Evolutionary conservation across 768 basidiomycete genomes (phyloP).

Genomic region (Suillus hirtellus): DNA sequence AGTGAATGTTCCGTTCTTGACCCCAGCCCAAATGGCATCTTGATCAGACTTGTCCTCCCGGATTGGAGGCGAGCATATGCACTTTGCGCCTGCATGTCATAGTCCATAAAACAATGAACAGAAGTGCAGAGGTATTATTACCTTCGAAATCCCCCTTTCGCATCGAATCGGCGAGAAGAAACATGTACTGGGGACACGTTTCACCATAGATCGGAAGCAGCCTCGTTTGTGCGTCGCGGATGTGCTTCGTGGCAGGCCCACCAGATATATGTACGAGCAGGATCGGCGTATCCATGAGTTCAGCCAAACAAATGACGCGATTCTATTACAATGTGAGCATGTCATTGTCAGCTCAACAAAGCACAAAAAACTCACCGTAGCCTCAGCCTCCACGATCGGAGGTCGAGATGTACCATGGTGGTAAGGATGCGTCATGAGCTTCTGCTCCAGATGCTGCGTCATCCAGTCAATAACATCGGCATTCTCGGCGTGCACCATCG

Average conservation of each 20-base stretch:
- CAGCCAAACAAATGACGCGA: constrained; percentile 18
- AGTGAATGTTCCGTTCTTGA: constrained; percentile 28
- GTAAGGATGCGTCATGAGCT: constrained; percentile 22
- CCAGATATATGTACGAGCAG: constrained; percentile 21
- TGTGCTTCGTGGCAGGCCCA: constrained; percentile 13
- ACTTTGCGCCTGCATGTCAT: constrained; percentile 16
- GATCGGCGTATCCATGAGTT: constrained; percentile 24
- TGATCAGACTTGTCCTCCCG: constrained; percentile 18
- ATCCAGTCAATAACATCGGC: constrained; percentile 23
- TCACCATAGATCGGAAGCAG: constrained; percentile 23
- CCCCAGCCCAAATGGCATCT: constrained; percentile 21
- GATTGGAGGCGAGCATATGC: constrained; percentile 20
- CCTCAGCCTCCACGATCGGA: constrained; percentile 21
- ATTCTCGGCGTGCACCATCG: constrained; percentile 23
- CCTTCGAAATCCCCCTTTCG: constrained; percentile 20
- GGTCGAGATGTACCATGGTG: constrained; percentile 24
- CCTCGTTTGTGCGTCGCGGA: constrained; percentile 21
- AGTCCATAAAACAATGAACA: background rate
- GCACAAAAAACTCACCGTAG: constrained; percentile 7
- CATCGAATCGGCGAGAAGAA: constrained; percentile 18
- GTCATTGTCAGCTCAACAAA: background rate
- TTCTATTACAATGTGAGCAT: constrained; percentile 10
- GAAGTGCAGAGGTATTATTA: background rate
- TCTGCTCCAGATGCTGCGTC: constrained; percentile 17
- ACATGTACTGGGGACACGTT: constrained; percentile 23